phyloP scores from a whole-genome alignment of 2,329 filamentous ascomycete species.

The Ophiocordyceps polyrhachis-furcata region DNA sequence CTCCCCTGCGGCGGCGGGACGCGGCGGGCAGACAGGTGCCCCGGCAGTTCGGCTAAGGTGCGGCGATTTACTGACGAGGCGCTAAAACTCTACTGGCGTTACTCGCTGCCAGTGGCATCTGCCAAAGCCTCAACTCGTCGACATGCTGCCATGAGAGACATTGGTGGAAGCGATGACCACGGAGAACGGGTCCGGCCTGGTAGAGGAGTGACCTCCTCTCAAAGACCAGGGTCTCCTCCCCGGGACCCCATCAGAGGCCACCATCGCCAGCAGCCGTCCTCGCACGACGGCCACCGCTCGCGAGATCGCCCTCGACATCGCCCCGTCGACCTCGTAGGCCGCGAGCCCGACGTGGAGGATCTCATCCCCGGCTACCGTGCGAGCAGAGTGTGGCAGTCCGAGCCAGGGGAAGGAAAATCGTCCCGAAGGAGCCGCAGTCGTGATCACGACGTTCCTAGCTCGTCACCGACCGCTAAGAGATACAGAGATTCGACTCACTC shows the following conservation, averaged over 20 bases:
- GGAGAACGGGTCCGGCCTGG: constrained; percentile 18
- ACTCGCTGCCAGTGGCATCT: constrained; percentile 10
- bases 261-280: constrained; percentile 16
- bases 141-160: constrained; percentile 24
- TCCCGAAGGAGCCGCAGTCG: constrained; percentile 17
- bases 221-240: constrained; percentile 14
- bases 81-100: constrained; percentile 20
- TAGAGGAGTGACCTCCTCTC: constrained; percentile 14
- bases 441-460: constrained; percentile 13
- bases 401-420: constrained; percentile 11
- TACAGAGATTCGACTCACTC: constrained; percentile 23
- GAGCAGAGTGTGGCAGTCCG: constrained; percentile 12
- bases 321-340: constrained; percentile 10
- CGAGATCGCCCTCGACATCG: constrained; percentile 14
- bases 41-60: constrained; percentile 18
- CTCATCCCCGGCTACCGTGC: constrained; percentile 20
- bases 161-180: constrained; percentile 16
- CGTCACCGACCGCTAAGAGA: constrained; percentile 21
- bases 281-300: constrained; percentile 18
- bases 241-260: constrained; percentile 13
- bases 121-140: constrained; percentile 15
- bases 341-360: constrained; percentile 14
- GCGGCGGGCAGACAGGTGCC: constrained; percentile 1
- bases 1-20: not conserved
- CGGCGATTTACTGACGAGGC: constrained; percentile 17